Evolutionary conservation across 768 basidiomycete genomes (phyloP), one percentile per base, ranked within the genome.

Genomic region (Lyophyllum semitale): DNA sequence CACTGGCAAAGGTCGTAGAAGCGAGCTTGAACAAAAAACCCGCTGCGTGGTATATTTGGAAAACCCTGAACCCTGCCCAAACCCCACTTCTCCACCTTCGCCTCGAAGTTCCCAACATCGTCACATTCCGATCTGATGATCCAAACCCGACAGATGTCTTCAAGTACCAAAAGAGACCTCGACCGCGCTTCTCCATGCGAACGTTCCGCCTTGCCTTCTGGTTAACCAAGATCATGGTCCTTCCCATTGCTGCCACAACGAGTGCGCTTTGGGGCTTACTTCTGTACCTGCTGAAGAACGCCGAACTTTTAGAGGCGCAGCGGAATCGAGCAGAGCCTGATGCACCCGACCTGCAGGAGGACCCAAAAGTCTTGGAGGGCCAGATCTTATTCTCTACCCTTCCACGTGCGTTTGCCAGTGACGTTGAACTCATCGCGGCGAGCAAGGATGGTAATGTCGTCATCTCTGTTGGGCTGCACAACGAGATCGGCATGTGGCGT

Each of bases 281-380:
- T 8, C 77, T 93, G 9, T 95, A 95, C 66, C 78, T 99, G 2
- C 75, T 98, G 57, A 96, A 95, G 73, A 88, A 96, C 60, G 85
- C 93, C 0, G 95, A 99, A 55, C 82, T 95, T 0, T 79, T 97
- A 32, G 95, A 95, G 63, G 89, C 91, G 2, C 93, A 95, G 63
- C 79, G 88, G 37, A 80, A 88, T 65, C 79, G 83, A 29, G 74
- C 74, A 1, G 83, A 82, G 32, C 64, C 74, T 0, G 78, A 79
- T 55, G 60, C 68, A 8, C 61, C 68, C 8, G 68, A 73, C 4
- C 41, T 58, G 6, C 46, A 62, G 17, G 68, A 73, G 49, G 67
- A 68, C 41, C 60, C 48, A 18, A 70, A 66, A 48, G 51, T 73
- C 2, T 66, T 84, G 12, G 74, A 81, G 50, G 73, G 69, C 23